These are phyloP conservation scores for Byssoonygena ceratinophila DNA, from an alignment of 2,329 filamentous ascomycete species.

Conservation along the genomic window DNA sequence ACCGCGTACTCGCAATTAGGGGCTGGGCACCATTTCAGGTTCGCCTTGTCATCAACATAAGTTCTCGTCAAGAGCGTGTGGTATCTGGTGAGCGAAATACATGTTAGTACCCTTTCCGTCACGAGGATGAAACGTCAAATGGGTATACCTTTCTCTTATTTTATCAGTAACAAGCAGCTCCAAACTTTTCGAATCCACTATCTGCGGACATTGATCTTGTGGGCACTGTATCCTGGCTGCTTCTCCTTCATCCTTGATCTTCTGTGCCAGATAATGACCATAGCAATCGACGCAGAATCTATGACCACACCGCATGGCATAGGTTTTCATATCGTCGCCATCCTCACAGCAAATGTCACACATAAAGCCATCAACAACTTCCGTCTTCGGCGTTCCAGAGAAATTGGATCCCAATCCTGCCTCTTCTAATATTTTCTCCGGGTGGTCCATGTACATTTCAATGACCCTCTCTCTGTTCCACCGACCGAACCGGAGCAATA, in stretches of 20 bases:
- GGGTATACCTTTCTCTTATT: conserved; percentile 45
- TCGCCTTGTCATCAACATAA: conserved; percentile 94
- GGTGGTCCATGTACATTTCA: conserved; percentile 89
- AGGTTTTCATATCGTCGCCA: conserved; percentile 61
- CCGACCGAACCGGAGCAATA: conserved; percentile 74
- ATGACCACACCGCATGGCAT: conserved; percentile 91
- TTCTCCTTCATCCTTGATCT: conserved; percentile 91
- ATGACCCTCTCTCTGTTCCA: conserved; percentile 97
- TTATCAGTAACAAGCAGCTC: conserved; percentile 58
- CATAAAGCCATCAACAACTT: conserved; percentile 62
- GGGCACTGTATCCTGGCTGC: conserved; percentile 91
- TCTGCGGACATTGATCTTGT: conserved; percentile 71
- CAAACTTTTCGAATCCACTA: conserved; percentile 82
- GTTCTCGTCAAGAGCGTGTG: conserved; percentile 78
- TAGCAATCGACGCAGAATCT: conserved; percentile 91
- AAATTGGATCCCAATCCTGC: conserved; percentile 65
- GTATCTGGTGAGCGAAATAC: conserved; percentile 48
- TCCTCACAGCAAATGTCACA: conserved; percentile 98
- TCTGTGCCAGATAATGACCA: conserved; percentile 77
- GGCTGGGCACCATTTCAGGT: conserved; percentile 93
- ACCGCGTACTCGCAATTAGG: conserved; percentile 94
- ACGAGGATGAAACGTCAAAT: conserved; percentile 5
- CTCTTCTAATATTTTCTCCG: conserved; percentile 66
- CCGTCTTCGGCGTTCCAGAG: conserved; percentile 54
- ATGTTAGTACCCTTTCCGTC: neutral